These are phyloP conservation scores for Penicillium sp. DNA, from an alignment of 2,329 filamentous ascomycete genomes.

Conservation along the genomic window DNA sequence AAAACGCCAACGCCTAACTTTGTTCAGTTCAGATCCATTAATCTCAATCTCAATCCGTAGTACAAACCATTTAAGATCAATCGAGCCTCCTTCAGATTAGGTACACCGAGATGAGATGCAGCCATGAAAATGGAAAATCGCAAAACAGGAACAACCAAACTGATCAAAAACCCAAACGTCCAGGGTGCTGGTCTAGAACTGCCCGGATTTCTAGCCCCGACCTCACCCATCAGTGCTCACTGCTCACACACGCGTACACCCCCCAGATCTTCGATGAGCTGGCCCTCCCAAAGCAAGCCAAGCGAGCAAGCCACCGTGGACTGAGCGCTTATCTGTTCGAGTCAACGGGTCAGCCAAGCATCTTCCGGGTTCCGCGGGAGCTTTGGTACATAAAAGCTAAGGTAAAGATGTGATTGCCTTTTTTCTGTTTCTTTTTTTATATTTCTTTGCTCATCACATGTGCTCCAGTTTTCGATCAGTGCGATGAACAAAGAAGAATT, in stretches of 20 bases:
- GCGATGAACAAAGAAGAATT: constrained; percentile 8
- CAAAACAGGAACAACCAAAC: too few species aligned
- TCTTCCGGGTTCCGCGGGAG: constrained; percentile 11
- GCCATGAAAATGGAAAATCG: background rate
- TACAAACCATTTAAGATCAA: background rate
- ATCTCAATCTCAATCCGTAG: background rate
- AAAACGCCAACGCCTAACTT: too few species aligned
- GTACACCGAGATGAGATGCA: background rate
- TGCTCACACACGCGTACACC: background rate
- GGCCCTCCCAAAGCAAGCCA: constrained; percentile 2
- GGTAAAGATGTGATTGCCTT: constrained; percentile 20
- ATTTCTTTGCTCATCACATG: constrained; percentile 8
- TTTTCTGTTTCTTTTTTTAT: background rate
- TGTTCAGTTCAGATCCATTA: too few species aligned
- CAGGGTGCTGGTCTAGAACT: constrained; percentile 1
- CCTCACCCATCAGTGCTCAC: too few species aligned
- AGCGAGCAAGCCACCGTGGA: constrained; percentile 8
- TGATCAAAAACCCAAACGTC: background rate
- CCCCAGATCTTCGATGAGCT: constrained; percentile 5
- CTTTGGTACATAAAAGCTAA: constrained; percentile 19
- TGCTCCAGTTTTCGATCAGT: constrained; percentile 24
- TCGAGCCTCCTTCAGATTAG: background rate
- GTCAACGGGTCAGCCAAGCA: constrained; percentile 16
- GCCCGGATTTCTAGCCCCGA: background rate
- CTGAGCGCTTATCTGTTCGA: constrained; percentile 24